A percentile compares a stretch with the other conserved stretches of the same genome.
Conservation (phyloP, 345 rosid genomes). For the Acer negundo region DNA sequence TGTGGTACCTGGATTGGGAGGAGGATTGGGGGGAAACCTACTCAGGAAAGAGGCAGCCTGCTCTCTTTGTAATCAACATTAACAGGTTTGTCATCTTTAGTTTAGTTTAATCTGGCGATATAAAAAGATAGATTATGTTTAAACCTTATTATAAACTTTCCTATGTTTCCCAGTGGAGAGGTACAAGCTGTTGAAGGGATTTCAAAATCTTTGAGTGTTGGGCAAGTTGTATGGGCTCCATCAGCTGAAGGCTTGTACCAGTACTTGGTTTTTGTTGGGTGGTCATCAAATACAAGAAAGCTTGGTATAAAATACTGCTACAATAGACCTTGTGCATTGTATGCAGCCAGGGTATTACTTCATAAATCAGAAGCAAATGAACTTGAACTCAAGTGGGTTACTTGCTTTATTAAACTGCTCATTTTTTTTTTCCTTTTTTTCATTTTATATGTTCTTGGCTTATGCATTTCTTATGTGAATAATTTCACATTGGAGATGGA, state of each 20-base stretch:
- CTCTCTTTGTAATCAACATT: constrained; percentile 60
- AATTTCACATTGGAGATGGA: constrained; percentile 12
- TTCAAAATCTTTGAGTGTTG: constrained; percentile 67
- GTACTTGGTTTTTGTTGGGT: constrained; percentile 81
- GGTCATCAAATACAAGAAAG: constrained; percentile 77
- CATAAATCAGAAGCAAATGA: constrained; percentile 34
- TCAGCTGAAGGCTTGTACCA: constrained; percentile 39
- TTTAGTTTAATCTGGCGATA: constrained; percentile 7
- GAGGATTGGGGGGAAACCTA: constrained; percentile 98
- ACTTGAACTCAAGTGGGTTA: constrained; percentile 53
- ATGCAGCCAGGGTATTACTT: constrained; percentile 51
- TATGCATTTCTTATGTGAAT: neutral
- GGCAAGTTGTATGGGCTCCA: constrained; percentile 97
- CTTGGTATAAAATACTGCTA: constrained; percentile 88
- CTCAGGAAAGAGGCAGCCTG: constrained; percentile 82
- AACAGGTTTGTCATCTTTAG: constrained; percentile 49
- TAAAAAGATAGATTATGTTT: constrained; percentile 8
- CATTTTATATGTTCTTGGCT: too few species aligned
- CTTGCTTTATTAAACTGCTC: constrained; percentile 17
- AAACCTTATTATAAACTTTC: constrained; percentile 17
- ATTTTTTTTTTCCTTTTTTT: neutral
- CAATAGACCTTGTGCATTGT: constrained; percentile 79
- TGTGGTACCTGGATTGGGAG: constrained; percentile 87
- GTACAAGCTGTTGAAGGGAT: constrained; percentile 70
- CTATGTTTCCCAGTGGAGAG: constrained; percentile 56